Evolutionary conservation across 371 early-diverging fungal species (phyloP), one percentile per base, ranked within the genome.

Genomic region (Mortierella sp.): DNA sequence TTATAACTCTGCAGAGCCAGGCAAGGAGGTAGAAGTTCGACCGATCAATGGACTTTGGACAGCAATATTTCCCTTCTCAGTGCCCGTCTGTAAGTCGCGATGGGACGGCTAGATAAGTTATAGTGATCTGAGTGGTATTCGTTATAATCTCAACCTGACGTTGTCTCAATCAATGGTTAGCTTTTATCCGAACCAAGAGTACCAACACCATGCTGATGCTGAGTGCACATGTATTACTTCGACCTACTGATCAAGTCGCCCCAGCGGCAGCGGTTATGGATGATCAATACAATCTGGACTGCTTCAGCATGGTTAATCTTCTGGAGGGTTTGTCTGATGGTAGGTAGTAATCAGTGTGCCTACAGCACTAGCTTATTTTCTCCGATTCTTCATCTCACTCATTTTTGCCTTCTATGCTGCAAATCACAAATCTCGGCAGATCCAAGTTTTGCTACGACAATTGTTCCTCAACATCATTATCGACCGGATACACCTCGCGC

Each of bases 221-320:
- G 58, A 86, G 83, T 28, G 81, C 85, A 12, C 89, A 86, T 71
- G 78, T 89, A 2, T 66, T 87, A 16, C 88, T 89, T 59, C 84
- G 89, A 63, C 88, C 89, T 10, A 43, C 84, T 26, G 85, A 88
- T 0, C 70, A 83, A 18, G 68, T 78, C 11, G 72, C 75, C 54
- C 67, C 78, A 4, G 66, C 30, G 16, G 65, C 68, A 22, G 75
- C 52, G 11, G 66, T 69, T 14, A 60, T 72, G 11, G 89, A 89
- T 60, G 84, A 85, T 43, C 84, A 86, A 24, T 90, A 89, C 74
- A 88, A 90, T 58, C 64, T 83, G 11, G 90, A 90, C 20, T 70
- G 87, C 55, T 92, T 90, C 83, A 89, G 86, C 49, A 90, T 89
- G 30, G 86, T 90, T 40, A 90, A 92, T 70, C 72, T 92, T 16